phyloP scores from a whole-genome alignment of 129 eudicot genomes.

The Ambrosia trifida region DNA sequence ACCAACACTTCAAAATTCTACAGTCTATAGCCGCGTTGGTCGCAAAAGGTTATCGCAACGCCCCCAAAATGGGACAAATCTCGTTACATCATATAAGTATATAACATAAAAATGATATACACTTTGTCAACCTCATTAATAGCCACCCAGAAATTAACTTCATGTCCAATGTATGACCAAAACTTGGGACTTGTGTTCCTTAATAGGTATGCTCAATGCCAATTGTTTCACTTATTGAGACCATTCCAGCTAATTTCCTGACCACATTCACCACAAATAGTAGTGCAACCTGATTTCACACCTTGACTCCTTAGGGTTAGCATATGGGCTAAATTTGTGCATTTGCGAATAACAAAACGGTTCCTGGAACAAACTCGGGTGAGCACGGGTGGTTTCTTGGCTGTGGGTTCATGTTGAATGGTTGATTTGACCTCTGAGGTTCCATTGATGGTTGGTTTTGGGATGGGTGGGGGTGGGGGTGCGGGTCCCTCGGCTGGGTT shows the following conservation, averaged over 20 bases:
- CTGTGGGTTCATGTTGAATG: conserved; percentile 21
- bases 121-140: conserved; percentile 15
- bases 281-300: conserved; percentile 64
- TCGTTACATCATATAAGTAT: conserved; percentile 15
- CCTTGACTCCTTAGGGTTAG: conserved; percentile 78
- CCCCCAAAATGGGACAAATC: conserved; percentile 4
- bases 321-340: conserved; percentile 73
- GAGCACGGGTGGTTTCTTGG: conserved; percentile 28
- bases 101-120: conserved; percentile 8
- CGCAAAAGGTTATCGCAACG: conserved; percentile 24
- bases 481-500: conserved; percentile 43
- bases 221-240: conserved; percentile 31
- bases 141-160: conserved; percentile 9
- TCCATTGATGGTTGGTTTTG: conserved; percentile 28
- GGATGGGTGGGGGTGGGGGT: conserved; percentile 27
- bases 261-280: conserved; percentile 93
- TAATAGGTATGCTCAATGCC: neutral
- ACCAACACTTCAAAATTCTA: conserved; percentile 18
- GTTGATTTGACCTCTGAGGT: conserved; percentile 34
- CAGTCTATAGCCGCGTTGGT: conserved; percentile 18
- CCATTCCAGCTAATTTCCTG: conserved; percentile 67
- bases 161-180: conserved; percentile 18
- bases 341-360: conserved; percentile 45
- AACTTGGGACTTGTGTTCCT: conserved; percentile 14
- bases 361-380: conserved; percentile 42